These are phyloP conservation scores for Lachancea sp. DNA, from an alignment of 805 yeast genomes.

Conservation along the genomic window DNA sequence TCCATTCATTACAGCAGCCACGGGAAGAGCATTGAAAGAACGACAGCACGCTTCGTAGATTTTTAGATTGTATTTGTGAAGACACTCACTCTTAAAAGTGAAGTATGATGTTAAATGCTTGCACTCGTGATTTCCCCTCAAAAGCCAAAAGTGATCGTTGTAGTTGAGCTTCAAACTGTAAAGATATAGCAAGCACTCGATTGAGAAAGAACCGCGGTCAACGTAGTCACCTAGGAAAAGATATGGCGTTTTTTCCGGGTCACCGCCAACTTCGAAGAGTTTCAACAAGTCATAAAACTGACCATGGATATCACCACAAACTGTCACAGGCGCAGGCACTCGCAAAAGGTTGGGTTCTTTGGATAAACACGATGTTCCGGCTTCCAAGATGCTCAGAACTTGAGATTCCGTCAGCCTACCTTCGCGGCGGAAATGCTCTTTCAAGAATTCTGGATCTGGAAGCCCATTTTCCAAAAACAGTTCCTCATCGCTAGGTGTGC, in stretches of 20 bases:
- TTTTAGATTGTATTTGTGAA: constrained; percentile 63
- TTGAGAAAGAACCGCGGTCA: constrained; percentile 86
- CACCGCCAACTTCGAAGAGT: constrained; percentile 89
- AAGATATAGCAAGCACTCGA: constrained; percentile 71
- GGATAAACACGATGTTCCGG: constrained; percentile 57
- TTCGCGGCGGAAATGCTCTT: constrained; percentile 68
- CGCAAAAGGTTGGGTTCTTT: constrained; percentile 73
- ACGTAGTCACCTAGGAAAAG: constrained; percentile 91
- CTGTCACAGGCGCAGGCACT: constrained; percentile 89
- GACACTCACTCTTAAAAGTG: constrained; percentile 86
- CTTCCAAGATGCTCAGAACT: constrained; percentile 55
- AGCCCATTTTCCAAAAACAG: constrained; percentile 56
- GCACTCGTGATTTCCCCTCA: constrained; percentile 94
- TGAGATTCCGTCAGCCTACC: constrained; percentile 74
- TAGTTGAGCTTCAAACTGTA: constrained; percentile 74
- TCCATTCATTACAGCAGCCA: constrained; percentile 88
- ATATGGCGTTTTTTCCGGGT: constrained; percentile 69
- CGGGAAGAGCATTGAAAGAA: constrained; percentile 81
- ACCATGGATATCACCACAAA: constrained; percentile 97
- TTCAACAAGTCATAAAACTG: constrained; percentile 87
- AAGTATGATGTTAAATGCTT: constrained; percentile 88
- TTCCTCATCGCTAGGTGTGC: constrained; percentile 59
- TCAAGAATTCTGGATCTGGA: constrained; percentile 68
- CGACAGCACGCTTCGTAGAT: constrained; percentile 69
- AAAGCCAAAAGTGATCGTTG: constrained; percentile 68